Base-by-base conservation (phyloP, 78 protist species). In the Neovahlkampfia damariscottae region DNA sequence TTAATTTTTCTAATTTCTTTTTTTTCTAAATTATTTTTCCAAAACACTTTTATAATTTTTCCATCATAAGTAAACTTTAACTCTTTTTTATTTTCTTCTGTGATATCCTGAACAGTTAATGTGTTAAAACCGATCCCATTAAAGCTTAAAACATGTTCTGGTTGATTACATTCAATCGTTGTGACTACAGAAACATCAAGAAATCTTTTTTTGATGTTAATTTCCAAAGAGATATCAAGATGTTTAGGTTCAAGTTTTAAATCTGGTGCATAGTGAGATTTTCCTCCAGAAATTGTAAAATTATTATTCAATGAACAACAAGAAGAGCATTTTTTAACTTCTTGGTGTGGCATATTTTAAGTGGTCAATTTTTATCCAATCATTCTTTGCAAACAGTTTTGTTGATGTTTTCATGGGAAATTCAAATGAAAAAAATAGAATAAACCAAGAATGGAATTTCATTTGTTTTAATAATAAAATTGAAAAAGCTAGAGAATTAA, bases 61-160 rank as follows among this genome's bases (percentile, higher is more conserved):
- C 72, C 72, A 10, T 69, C 72, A 10, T 69, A 69, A 34, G 69
- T n/a, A n/a, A n/a, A 34, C 69, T 50, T 19, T 50, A 19, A 50
- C 19, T n/a, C 19, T 50, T 50, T 50, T 19, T 50, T 50, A 19
- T 50, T 19, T 19, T 50, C 62, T 19, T 19, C 19, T 19, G 62
- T n/a, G 19, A 50, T 19, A 50, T 50, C 62, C 19, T 50, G 19
- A 19, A 50, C 62, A 50, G 19, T 50, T 50, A 50, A 19, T n/a
- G 19, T 19, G 19, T 50, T 19, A 50, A 50, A 50, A 50, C 34
- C 19, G 19, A n/a, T 19, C 19, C 34, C 62, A 50, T 50, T 50
- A 50, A 50, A 19, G 19, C 34, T n/a, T n/a, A 50, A n/a, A n/a
- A n/a, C 19, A 19, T 50, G 19, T 19, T 19, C 19, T 50, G 62